Conservation (phyloP, 2,329 filamentous ascomycete genomes). For the Fusarium protoensiforme region DNA sequence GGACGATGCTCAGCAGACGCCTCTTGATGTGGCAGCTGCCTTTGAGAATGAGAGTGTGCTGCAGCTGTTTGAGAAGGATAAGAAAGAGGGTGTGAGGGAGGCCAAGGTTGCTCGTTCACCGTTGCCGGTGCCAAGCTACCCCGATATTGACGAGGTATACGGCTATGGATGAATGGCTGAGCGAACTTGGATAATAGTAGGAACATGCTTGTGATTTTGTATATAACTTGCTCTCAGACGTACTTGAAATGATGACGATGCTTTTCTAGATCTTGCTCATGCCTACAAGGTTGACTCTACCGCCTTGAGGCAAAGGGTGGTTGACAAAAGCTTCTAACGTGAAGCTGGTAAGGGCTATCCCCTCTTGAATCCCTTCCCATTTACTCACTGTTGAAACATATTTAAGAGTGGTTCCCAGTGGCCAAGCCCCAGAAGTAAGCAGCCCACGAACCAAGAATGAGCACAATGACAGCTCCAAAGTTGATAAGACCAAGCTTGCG, state of each 20-base stretch:
- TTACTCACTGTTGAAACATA: neutral
- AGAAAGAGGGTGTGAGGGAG: neutral
- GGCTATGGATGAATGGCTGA: neutral
- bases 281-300: neutral
- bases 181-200: neutral
- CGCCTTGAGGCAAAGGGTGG: neutral
- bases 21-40: constrained; percentile 49
- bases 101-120: neutral
- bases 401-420: constrained; percentile 54
- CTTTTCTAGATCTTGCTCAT: neutral
- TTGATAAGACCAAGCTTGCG: constrained; percentile 54
- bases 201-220: neutral
- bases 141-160: neutral
- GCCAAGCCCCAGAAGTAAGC: constrained; percentile 71
- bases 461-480: constrained; percentile 55
- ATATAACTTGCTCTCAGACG: neutral
- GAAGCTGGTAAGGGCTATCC: neutral
- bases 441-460: constrained; percentile 63
- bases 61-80: constrained; percentile 44
- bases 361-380: neutral
- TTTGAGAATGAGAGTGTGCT: constrained; percentile 41
- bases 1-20: constrained; percentile 43
- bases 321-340: neutral
- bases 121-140: neutral
- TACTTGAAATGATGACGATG: neutral